These are phyloP conservation scores for Sarcocystis neurona DNA, from an alignment of 169 alveolate genomes.

Conservation along the genomic window DNA sequence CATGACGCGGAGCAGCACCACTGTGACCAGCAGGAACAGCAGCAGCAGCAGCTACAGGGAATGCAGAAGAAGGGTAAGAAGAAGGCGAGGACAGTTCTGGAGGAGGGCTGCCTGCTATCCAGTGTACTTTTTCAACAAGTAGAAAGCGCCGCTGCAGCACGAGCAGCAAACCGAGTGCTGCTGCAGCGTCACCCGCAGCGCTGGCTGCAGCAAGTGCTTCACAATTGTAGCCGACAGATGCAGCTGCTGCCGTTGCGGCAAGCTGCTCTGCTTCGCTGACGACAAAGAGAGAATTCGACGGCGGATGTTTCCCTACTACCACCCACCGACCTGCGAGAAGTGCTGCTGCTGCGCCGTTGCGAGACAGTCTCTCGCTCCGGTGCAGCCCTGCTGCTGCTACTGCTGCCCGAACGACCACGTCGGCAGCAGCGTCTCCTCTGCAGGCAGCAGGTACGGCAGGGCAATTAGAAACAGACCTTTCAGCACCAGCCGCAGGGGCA, in stretches of 20 bases:
- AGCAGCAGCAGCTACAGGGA: too few relatives aligned
- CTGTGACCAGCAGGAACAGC: too few relatives aligned
- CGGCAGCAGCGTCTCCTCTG: too few relatives aligned
- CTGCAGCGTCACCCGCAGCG: background rate
- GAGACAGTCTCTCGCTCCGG: background rate
- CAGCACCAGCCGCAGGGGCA: too few relatives aligned
- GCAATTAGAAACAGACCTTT: too few relatives aligned
- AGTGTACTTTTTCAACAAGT: slow-evolving; percentile 39
- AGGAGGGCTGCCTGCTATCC: too few relatives aligned
- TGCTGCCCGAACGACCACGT: too few relatives aligned
- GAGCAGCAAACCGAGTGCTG: slow-evolving; percentile 46
- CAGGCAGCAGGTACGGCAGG: too few relatives aligned
- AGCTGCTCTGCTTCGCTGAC: slow-evolving; percentile 52
- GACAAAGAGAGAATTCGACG: slow-evolving; percentile 57
- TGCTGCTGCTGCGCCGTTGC: slow-evolving; percentile 27
- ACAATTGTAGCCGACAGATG: background rate
- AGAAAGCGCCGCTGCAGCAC: slow-evolving; percentile 43
- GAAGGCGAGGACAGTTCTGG: too few relatives aligned
- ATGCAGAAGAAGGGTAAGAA: too few relatives aligned
- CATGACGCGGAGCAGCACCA: too few relatives aligned
- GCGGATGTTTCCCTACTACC: slow-evolving; percentile 58
- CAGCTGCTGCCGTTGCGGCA: slow-evolving; percentile 39
- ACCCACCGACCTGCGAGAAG: slow-evolving; percentile 61
- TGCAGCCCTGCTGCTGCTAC: too few relatives aligned
- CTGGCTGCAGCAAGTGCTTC: slow-evolving; percentile 14